These are phyloP conservation scores for Forsythia viridissima DNA, from an alignment of 257 asterid species.

Conservation along the genomic window DNA sequence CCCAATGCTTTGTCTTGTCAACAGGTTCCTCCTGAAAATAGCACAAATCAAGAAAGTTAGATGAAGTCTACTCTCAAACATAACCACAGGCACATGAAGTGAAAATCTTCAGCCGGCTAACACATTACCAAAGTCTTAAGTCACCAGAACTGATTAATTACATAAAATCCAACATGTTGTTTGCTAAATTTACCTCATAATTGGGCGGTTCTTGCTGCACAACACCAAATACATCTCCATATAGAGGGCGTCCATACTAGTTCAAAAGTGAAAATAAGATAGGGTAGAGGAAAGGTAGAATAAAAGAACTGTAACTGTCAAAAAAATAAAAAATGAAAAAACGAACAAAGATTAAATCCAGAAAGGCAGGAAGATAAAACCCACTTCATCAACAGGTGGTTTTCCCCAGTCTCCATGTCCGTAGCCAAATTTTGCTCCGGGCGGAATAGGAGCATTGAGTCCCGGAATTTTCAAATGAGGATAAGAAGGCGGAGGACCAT, in stretches of 20 bases:
- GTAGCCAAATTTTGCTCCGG: constrained; percentile 93
- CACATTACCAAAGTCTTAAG: background rate
- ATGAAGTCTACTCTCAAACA: background rate
- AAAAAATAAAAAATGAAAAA: background rate
- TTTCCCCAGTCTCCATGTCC: constrained; percentile 97
- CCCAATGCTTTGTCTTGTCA: constrained; percentile 92
- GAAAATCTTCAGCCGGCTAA: background rate
- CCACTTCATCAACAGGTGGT: constrained; percentile 95
- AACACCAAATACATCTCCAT: constrained; percentile 93
- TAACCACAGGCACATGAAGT: background rate
- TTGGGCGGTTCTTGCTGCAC: constrained; percentile 72
- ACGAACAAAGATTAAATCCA: background rate
- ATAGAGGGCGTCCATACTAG: constrained; percentile 84
- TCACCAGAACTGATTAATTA: too few species aligned
- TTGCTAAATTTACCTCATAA: constrained; percentile 53
- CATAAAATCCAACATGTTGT: background rate
- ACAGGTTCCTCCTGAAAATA: constrained; percentile 81
- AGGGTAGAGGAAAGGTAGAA: background rate
- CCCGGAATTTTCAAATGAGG: constrained; percentile 92
- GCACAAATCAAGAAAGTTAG: constrained; percentile 8
- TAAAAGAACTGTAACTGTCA: background rate
- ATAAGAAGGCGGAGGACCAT: constrained; percentile 97
- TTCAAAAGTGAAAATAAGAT: constrained; percentile 12
- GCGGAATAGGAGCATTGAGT: constrained; percentile 89
- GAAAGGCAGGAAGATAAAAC: constrained; percentile 10